A percentile compares a stretch with the other conserved stretches of the same genome.
Conservation (phyloP, 2,329 filamentous ascomycete genomes). For the Colletotrichum sp. region DNA sequence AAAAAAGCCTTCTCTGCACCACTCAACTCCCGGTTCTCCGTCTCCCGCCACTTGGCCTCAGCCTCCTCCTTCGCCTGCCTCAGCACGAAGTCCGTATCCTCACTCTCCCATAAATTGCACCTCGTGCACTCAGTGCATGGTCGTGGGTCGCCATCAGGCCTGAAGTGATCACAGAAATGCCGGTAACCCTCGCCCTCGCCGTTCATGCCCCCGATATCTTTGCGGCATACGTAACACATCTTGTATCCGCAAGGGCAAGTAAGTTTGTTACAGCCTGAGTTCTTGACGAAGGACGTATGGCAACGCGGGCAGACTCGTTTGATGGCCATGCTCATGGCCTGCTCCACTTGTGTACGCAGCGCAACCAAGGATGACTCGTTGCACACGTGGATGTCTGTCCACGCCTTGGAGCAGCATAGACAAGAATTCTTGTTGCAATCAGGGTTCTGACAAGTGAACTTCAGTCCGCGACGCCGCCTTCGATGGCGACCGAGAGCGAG, state of each 20-base stretch:
- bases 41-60: constrained; percentile 72
- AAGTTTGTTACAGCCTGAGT: constrained; percentile 93
- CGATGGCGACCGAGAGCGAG: constrained; percentile 70
- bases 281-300: constrained; percentile 91
- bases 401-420: constrained; percentile 79
- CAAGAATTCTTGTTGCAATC: constrained; percentile 76
- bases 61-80: constrained; percentile 72
- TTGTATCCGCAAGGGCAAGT: constrained; percentile 95
- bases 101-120: constrained; percentile 80
- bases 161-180: constrained; percentile 96
- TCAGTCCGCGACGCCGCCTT: constrained; percentile 73
- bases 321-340: constrained; percentile 90
- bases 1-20: constrained; percentile 61
- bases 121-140: constrained; percentile 80
- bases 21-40: constrained; percentile 63
- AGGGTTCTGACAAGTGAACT: constrained; percentile 78
- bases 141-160: constrained; percentile 74
- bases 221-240: constrained; percentile 97
- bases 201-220: constrained; percentile 62
- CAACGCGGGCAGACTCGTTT: constrained; percentile 95
- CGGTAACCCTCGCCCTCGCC: constrained; percentile 73
- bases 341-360: constrained; percentile 87
- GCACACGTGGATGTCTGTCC: constrained; percentile 89
- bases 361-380: constrained; percentile 83
- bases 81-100: constrained; percentile 73